phyloP scores from a whole-genome alignment of 164 flowering plant species.

The Vitis vinifera region ASM3070453v1 NC_081821.1:17484501-17485000 shows the following conservation, averaged over 20 bases:
- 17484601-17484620: slow-evolving; percentile 41
- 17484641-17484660: slow-evolving; percentile 84
- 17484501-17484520: slow-evolving; percentile 15
- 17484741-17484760: slow-evolving; percentile 7
- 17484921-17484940: slow-evolving; percentile 7
- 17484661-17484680: slow-evolving; percentile 64
- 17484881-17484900: not conserved
- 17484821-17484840: slow-evolving; percentile 12
- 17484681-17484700: slow-evolving; percentile 27
- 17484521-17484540: slow-evolving; percentile 20
- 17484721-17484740: slow-evolving; percentile 21
- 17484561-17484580: slow-evolving; percentile 53
- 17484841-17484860: slow-evolving; percentile 2
- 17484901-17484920: slow-evolving; percentile 2
- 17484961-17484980: slow-evolving; percentile 4
- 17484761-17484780: not conserved
- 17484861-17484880: slow-evolving; percentile 5
- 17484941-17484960: slow-evolving; percentile 1
- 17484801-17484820: slow-evolving; percentile 7
- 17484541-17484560: slow-evolving; percentile 25
- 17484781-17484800: slow-evolving; percentile 7
- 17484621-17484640: slow-evolving; percentile 39
- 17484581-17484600: slow-evolving; percentile 58
- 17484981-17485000: not conserved
- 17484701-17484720: slow-evolving; percentile 12